Evolutionary conservation across 176 grass and related monocot species (phyloP).

Genomic region (Coix lacrymajobi): DNA sequence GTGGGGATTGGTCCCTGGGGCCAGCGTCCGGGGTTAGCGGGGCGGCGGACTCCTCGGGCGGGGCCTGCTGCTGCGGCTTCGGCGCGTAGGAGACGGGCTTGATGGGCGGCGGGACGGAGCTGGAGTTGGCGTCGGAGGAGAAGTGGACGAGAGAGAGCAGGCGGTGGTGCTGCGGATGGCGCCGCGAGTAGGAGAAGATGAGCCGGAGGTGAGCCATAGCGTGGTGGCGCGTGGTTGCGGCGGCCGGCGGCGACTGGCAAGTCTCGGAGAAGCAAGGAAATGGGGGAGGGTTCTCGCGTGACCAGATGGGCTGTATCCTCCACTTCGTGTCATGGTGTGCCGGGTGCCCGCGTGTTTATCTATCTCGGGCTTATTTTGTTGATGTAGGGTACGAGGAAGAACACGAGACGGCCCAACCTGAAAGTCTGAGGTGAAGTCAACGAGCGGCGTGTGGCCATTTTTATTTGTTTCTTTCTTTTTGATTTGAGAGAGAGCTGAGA

Average conservation of each 20-base stretch:
- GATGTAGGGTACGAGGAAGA: too few species aligned
- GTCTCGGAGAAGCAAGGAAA: neutral
- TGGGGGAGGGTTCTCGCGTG: neutral
- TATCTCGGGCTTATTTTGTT: neutral
- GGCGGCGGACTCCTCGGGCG: conserved; percentile 4
- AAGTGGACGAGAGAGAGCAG: conserved; percentile 31
- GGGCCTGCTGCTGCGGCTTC: conserved; percentile 44
- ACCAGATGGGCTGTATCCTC: neutral
- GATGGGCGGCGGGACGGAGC: conserved; percentile 33
- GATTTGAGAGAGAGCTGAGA: too few species aligned
- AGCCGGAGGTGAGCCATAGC: conserved; percentile 69
- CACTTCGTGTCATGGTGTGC: neutral
- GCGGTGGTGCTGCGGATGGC: conserved; percentile 4
- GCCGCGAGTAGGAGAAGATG: conserved; percentile 37
- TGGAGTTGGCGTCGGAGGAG: conserved; percentile 36
- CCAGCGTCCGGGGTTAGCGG: neutral
- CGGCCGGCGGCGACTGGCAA: conserved; percentile 26
- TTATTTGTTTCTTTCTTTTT: too few species aligned
- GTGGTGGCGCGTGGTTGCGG: conserved; percentile 3
- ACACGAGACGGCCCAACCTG: too few species aligned
- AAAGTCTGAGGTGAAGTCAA: too few species aligned
- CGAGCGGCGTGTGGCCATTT: too few species aligned
- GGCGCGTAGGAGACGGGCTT: conserved; percentile 67
- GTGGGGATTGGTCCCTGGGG: neutral
- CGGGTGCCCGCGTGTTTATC: neutral